Percentiles rank a stretch among this genome's conserved stretches.
Conservation (phyloP, 495 filamentous ascomycete species). For the Chaetomium cochliodes region DNA sequence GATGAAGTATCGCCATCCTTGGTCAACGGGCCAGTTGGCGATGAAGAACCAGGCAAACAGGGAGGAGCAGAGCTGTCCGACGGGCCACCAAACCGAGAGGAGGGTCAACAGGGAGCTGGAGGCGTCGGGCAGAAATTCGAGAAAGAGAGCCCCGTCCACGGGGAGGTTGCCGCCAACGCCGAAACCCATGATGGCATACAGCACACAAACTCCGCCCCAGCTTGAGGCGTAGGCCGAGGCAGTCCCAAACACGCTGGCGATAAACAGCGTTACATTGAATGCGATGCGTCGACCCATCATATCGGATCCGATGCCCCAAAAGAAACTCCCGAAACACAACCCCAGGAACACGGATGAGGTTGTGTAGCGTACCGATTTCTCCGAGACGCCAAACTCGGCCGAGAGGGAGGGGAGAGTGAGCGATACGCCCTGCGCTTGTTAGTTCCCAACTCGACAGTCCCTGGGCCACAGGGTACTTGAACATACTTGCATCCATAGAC, state of each 20-base stretch:
- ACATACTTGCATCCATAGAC: conserved; percentile 55
- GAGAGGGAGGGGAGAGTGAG: conserved; percentile 69
- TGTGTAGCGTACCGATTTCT: conserved; percentile 54
- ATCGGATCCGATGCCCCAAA: conserved; percentile 80
- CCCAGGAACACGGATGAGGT: conserved; percentile 56
- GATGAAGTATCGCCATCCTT: conserved; percentile 79
- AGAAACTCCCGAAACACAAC: conserved; percentile 68
- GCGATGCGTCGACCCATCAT: conserved; percentile 68
- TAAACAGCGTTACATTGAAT: conserved; percentile 72
- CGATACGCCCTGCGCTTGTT: conserved; percentile 56
- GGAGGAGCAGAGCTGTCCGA: conserved; percentile 68
- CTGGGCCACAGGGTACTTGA: background rate
- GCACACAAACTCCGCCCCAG: conserved; percentile 62
- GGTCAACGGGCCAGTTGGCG: conserved; percentile 63
- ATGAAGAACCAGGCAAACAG: conserved; percentile 79
- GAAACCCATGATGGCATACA: conserved; percentile 50
- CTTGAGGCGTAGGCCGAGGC: conserved; percentile 65
- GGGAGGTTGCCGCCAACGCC: conserved; percentile 72
- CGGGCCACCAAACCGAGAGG: conserved; percentile 77
- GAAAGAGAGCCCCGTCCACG: conserved; percentile 74
- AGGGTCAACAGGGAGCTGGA: conserved; percentile 75
- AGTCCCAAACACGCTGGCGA: conserved; percentile 71
- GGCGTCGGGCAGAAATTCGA: conserved; percentile 76
- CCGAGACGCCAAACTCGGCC: conserved; percentile 60
- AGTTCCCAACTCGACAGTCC: conserved; percentile 3